A percentile compares a stretch with the other conserved stretches of the same genome.
phyloP scores from a whole-genome alignment of 2,329 filamentous ascomycete genomes.

The Alternaria ventricosa region DNA sequence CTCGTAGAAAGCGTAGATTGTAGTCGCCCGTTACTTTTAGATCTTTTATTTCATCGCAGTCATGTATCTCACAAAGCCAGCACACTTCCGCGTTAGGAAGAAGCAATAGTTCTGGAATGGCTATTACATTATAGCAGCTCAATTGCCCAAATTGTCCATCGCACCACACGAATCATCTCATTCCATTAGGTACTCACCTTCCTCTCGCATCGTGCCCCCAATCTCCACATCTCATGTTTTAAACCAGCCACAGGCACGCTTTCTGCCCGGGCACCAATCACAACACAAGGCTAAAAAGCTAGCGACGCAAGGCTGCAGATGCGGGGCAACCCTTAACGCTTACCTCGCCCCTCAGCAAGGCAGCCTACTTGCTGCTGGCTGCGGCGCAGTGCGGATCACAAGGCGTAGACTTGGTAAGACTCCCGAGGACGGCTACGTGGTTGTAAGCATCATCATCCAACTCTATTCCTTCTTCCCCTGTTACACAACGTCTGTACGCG shows the following conservation, averaged over 20 bases:
- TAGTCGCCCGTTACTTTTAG: background rate
- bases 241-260: constrained; percentile 1
- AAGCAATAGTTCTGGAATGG: background rate
- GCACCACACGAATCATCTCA: background rate
- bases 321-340: background rate
- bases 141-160: too few relatives aligned
- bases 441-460: constrained; percentile 1
- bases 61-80: background rate
- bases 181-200: background rate
- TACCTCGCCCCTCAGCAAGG: background rate
- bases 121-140: background rate
- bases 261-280: constrained; percentile 1
- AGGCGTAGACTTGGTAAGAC: background rate
- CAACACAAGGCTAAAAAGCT: background rate
- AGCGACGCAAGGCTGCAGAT: background rate
- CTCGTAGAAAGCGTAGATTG: background rate
- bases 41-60: background rate
- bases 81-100: background rate
- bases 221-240: background rate
- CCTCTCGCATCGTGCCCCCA: background rate
- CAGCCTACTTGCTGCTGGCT: background rate
- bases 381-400: background rate
- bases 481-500: background rate
- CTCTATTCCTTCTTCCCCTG: background rate
- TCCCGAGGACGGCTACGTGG: background rate